Evolutionary conservation across 164 flowering plant species (phyloP).

Genomic region (Macadamia integrifolia): DNA sequence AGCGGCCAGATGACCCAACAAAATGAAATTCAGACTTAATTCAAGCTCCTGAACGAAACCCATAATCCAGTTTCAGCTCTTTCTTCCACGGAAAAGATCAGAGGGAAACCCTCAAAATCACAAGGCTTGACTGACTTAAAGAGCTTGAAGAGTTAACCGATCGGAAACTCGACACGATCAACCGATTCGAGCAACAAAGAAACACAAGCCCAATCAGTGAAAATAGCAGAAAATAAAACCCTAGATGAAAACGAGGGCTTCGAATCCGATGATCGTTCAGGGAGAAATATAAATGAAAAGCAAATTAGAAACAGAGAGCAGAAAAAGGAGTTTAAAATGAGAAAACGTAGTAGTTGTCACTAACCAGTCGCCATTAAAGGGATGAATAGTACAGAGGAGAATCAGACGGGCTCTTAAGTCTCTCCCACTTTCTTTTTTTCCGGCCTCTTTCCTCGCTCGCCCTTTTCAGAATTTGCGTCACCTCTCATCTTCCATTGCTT

Average conservation of each 20-base stretch:
- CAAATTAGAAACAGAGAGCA: not conserved
- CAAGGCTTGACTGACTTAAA: not conserved
- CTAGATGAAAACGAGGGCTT: not conserved
- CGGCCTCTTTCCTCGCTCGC: not conserved
- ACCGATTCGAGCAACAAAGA: not conserved
- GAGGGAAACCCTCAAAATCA: conserved; percentile 12
- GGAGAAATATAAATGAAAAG: not conserved
- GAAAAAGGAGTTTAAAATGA: not conserved
- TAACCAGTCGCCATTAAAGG: conserved; percentile 1
- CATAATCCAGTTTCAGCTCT: conserved; percentile 4
- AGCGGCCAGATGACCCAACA: not conserved
- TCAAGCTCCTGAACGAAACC: conserved; percentile 6
- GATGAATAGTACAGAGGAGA: not conserved
- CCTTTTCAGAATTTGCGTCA: conserved; percentile 4
- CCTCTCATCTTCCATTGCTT: conserved; percentile 2
- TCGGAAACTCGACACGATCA: conserved; percentile 3
- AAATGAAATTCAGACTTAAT: conserved; percentile 2
- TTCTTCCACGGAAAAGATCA: not conserved
- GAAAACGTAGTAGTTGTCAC: not conserved
- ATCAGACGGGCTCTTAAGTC: not conserved
- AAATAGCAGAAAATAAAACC: not conserved
- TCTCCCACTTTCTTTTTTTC: not conserved
- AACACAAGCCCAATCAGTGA: not conserved
- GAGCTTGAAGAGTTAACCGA: not conserved
- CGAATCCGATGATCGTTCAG: not conserved